Evolutionary conservation across 2,329 filamentous ascomycete species (phyloP), one percentile per base, ranked within the genome.

Genomic region (Alternaria sp.): DNA sequence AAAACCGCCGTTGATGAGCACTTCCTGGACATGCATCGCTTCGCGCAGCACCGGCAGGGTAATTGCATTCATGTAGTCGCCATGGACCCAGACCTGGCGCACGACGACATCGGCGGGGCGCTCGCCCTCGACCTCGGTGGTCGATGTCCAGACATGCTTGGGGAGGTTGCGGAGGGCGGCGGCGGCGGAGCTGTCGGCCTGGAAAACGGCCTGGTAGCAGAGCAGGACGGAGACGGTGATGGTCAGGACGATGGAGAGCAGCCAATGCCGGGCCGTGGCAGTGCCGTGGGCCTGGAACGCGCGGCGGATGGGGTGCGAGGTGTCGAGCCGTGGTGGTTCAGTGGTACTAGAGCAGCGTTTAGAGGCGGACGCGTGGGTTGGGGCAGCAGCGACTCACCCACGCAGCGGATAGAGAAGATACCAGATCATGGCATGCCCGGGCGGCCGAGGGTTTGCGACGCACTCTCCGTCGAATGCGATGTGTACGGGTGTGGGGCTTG

Each of bases 21-120:
- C 84, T 73, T 93, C 85, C 75, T 95, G 92, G 54, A 95, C 84
- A 66, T 88, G 84, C 50, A 95, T 82, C 9, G 91, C 91, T 46
- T 87, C 86, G 30, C 87, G 82, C 47, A 95, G 82, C 11, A 94
- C 85, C 7, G 89, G 83, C 55, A 84, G 84, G 54, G 91, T 84
- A 36, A 95, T 83, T 11, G 91, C 92, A 72, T 89, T 85, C 89
- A 94, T 94, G 74, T 93, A 93, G 76, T 87, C 90, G 66, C 91
- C 91, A 74, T 94, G 91, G 15, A 95, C 86, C 92, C 92, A 95
- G 59, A 93, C 86, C 61, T 92, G 92, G 69, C 91, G 90, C 88
- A 95, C 91, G 59, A 91, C 88, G n/a, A 95, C 88, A 76, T 95
- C 91, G 47, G 83, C 82, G 25, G 81, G 74, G 5, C 80, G 79